Base-by-base conservation (phyloP, 129 eudicot genomes). In the carrot (Daucus carota) region DNA sequence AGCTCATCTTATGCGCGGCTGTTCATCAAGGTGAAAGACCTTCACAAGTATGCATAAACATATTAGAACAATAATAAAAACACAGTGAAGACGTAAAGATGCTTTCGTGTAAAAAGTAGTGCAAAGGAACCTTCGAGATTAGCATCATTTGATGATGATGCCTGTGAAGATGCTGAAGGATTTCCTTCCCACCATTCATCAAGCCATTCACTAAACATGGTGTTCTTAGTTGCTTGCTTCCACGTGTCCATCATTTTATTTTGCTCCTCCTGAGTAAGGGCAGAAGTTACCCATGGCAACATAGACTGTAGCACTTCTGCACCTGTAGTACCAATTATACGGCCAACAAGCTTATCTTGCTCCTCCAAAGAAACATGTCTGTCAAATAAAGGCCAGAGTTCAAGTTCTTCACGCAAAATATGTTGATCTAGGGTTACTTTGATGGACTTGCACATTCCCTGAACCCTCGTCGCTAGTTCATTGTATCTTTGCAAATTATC, bases 271-370 rank as follows among this genome's bases (percentile, higher is more conserved):
- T 89, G 99, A 31, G 90, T 95, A 73, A 95, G 96, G 70, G 92
- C 99, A 80, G 97, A 89, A 70, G 99, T 95, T 73, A 95, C 99
- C 99, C 99, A 95, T 22, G 99, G 99, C 77, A 95, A 83, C 99
- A 95, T 95, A 38, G 99, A 91, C 73, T 95, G 99, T 44, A 95
- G 88, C 73, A 95, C 99, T 85, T 95, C 97, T 2, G 99, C 99
- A 76, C 99, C 99, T 0, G 99, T 95, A 42, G 99, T 95, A 79
- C 99, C 99, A 76, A 95, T 95, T 45, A 95, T 95, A 46, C 94
- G 88, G 50, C 99, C 99, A 52, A 95, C 99, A 70, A 95, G 88
- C 81, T 86, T 95, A 86, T 95, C 99, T 78, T 95, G 99, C 46
- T 91, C 99, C 81, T 91, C 99, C 74, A 91, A 90, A 22, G 96